phyloP scores from a whole-genome alignment of 495 filamentous ascomycete genomes.

The Darksidea phi region DNA sequence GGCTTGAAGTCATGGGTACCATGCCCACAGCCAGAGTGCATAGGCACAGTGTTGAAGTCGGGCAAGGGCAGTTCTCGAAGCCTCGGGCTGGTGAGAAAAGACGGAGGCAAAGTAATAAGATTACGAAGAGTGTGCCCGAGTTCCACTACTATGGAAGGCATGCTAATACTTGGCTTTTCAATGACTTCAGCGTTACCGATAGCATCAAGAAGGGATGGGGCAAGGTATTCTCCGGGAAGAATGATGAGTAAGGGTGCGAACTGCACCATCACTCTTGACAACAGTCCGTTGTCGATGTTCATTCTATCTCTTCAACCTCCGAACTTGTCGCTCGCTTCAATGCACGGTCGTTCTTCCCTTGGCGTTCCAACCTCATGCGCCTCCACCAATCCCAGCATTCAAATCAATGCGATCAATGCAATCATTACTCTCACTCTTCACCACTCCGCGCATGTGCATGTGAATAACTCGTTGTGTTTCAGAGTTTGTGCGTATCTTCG shows the following conservation, averaged over 20 bases:
- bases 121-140: constrained; percentile 16
- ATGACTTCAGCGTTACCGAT: constrained; percentile 27
- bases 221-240: constrained; percentile 16
- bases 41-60: constrained; percentile 6
- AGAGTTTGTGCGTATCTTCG: background rate
- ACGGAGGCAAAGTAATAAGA: constrained; percentile 10
- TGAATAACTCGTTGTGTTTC: background rate
- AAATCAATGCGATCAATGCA: background rate
- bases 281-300: too few relatives aligned
- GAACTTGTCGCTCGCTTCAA: background rate
- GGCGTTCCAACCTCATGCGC: background rate
- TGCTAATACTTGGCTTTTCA: constrained; percentile 35
- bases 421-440: background rate
- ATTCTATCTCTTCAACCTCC: too few relatives aligned
- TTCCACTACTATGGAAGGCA: constrained; percentile 31
- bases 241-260: constrained; percentile 1
- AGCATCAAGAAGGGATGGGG: constrained; percentile 24
- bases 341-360: background rate
- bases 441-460: background rate
- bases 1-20: constrained; percentile 11
- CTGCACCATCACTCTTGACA: too few relatives aligned
- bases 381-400: background rate
- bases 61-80: constrained; percentile 18
- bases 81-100: constrained; percentile 1
- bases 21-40: background rate